A percentile compares a stretch with the other conserved stretches of the same genome.
These are phyloP conservation scores for Apiospora marii DNA, from an alignment of 2,329 filamentous ascomycete species.

Conservation along the genomic window DNA sequence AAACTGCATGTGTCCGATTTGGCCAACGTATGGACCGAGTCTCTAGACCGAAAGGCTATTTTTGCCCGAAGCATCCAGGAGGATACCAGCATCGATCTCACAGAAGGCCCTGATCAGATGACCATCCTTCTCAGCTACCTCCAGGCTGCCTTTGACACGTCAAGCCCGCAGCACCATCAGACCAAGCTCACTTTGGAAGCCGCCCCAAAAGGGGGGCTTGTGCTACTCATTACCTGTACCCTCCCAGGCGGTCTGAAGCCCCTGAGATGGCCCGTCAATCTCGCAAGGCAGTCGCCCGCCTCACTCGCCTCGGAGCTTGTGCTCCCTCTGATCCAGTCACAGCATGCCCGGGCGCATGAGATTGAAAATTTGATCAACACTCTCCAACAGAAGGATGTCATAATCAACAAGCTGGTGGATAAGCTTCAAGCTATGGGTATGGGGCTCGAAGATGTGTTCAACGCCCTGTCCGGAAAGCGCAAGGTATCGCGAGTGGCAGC, in stretches of 20 bases:
- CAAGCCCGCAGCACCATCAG: slow-evolving; percentile 50
- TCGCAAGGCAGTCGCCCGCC: slow-evolving; percentile 55
- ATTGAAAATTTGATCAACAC: slow-evolving; percentile 51
- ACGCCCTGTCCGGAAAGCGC: slow-evolving; percentile 56
- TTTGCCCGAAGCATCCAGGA: slow-evolving; percentile 67
- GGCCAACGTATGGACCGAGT: slow-evolving; percentile 76
- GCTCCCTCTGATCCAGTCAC: slow-evolving; percentile 58
- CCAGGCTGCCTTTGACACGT: slow-evolving; percentile 58
- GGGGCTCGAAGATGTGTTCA: slow-evolving; percentile 62
- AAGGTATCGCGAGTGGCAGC: slow-evolving; percentile 53
- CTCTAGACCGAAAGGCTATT: slow-evolving; percentile 67
- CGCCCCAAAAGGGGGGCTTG: slow-evolving; percentile 47
- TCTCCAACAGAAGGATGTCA: slow-evolving; percentile 59
- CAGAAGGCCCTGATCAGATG: slow-evolving; percentile 70
- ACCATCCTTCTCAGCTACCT: slow-evolving; percentile 72
- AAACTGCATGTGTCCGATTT: slow-evolving; percentile 74
- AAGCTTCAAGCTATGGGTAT: slow-evolving; percentile 61
- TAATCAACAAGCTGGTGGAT: slow-evolving; percentile 59
- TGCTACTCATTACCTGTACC: slow-evolving; percentile 65
- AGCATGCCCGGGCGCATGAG: slow-evolving; percentile 50
- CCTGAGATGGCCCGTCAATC: slow-evolving; percentile 70
- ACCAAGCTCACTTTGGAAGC: slow-evolving; percentile 54
- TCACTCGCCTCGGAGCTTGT: slow-evolving; percentile 58
- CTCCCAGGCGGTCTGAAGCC: slow-evolving; percentile 60
- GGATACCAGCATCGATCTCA: slow-evolving; percentile 77